Evolutionary conservation across 148 eudicot species (phyloP).

Genomic region (Heliamphora exappendiculata): DNA sequence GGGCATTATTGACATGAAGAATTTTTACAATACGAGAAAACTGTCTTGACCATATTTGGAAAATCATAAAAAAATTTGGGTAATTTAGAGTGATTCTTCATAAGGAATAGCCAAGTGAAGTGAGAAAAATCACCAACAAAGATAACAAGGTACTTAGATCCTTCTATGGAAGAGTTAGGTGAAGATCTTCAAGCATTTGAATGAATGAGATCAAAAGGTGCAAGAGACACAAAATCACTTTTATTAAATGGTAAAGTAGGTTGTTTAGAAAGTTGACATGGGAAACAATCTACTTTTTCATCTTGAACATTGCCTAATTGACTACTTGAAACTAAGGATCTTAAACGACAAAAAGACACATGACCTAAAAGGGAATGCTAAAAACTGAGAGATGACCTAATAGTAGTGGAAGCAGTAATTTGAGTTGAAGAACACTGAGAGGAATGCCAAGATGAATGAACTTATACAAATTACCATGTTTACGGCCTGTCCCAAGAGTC

Average conservation of each 20-base stretch:
- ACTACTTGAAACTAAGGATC: not conserved
- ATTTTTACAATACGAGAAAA: not conserved
- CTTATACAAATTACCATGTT: no score
- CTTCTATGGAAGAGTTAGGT: not conserved
- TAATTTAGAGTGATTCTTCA: not conserved
- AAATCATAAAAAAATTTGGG: not conserved
- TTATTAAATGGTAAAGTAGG: not conserved
- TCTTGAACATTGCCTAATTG: not conserved
- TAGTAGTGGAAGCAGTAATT: not conserved
- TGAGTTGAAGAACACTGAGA: not conserved
- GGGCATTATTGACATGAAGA: not conserved
- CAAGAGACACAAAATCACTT: not conserved
- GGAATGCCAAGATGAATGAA: not conserved
- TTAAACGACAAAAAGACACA: not conserved
- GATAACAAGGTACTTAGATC: not conserved
- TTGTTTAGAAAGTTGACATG: not conserved
- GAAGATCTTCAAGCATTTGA: not conserved
- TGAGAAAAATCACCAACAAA: constrained; percentile 12
- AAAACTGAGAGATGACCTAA: not conserved
- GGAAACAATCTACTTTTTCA: not conserved
- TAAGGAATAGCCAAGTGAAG: constrained; percentile 9
- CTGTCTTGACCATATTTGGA: not conserved
- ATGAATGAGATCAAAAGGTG: not conserved
- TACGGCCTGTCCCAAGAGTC: not conserved
- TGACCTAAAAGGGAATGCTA: not conserved